A percentile compares a stretch with the other conserved stretches of the same genome.
Conservation (phyloP, 192 early-diverging fungal species). For the Coemansia sp. region DNA sequence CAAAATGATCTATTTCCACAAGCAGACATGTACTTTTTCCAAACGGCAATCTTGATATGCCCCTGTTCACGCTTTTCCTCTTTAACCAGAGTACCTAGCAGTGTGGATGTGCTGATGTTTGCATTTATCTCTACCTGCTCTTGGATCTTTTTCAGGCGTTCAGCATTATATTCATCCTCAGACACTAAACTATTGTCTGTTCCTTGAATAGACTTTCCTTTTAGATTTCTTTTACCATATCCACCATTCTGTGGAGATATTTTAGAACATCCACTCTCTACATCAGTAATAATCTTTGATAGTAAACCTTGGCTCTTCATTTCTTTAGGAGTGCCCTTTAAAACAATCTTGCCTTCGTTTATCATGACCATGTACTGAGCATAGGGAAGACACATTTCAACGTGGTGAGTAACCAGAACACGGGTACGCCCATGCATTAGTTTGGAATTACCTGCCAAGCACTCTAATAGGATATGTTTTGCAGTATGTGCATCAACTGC, state of each 20-base stretch:
- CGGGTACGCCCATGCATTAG: slow-evolving; percentile 73
- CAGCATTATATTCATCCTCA: slow-evolving; percentile 31
- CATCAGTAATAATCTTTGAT: slow-evolving; percentile 7
- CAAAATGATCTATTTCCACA: slow-evolving; percentile 64
- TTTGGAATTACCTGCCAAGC: slow-evolving; percentile 59
- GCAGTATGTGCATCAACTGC: slow-evolving; percentile 95
- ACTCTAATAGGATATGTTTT: slow-evolving; percentile 73
- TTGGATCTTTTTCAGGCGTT: slow-evolving; percentile 21
- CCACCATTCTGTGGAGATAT: background rate
- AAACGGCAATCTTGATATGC: slow-evolving; percentile 66
- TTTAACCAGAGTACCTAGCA: slow-evolving; percentile 64
- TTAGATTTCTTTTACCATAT: background rate
- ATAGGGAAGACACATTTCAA: slow-evolving; percentile 57
- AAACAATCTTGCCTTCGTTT: slow-evolving; percentile 59
- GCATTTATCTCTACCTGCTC: slow-evolving; percentile 36
- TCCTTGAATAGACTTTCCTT: slow-evolving; percentile 24
- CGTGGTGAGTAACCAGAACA: slow-evolving; percentile 83
- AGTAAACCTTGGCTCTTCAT: slow-evolving; percentile 45
- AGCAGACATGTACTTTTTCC: slow-evolving; percentile 69
- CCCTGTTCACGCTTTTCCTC: slow-evolving; percentile 83
- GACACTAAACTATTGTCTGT: slow-evolving; percentile 6
- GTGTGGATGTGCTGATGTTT: slow-evolving; percentile 8
- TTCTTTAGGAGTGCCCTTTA: slow-evolving; percentile 52
- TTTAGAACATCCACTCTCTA: slow-evolving; percentile 12
- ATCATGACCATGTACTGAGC: slow-evolving; percentile 58